Conservation (phyloP, 805 yeast genomes). For the Wickerhamiella siamensis region DNA sequence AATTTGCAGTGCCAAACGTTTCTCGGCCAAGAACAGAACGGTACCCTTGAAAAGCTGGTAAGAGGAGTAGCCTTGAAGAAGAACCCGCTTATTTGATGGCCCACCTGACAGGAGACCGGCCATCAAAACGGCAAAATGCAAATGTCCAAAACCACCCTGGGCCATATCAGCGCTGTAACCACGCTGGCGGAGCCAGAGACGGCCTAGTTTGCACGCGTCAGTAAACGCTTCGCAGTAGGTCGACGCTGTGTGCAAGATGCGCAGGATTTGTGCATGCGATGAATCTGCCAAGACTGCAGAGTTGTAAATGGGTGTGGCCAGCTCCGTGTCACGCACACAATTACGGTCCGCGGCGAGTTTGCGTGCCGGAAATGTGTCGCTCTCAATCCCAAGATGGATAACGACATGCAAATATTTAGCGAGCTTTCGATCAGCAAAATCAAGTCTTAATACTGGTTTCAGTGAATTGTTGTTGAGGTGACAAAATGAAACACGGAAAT, state of each 20-base stretch:
- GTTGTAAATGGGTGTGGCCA: slow-evolving; percentile 77
- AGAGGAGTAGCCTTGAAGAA: slow-evolving; percentile 78
- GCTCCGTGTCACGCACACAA: slow-evolving; percentile 40
- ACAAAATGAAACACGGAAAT: slow-evolving; percentile 47
- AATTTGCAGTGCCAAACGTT: slow-evolving; percentile 1
- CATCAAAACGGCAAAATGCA: slow-evolving; percentile 73
- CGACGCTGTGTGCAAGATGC: slow-evolving; percentile 60
- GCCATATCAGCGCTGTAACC: slow-evolving; percentile 54
- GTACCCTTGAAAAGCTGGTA: slow-evolving; percentile 89
- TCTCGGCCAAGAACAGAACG: slow-evolving; percentile 60
- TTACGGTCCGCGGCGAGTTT: slow-evolving; percentile 70
- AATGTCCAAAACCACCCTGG: slow-evolving; percentile 79
- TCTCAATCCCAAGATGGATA: slow-evolving; percentile 58
- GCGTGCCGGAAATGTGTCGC: slow-evolving; percentile 53
- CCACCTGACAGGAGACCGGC: slow-evolving; percentile 67
- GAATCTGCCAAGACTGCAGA: slow-evolving; percentile 61
- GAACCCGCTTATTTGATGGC: slow-evolving; percentile 52
- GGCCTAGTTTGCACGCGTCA: slow-evolving; percentile 77
- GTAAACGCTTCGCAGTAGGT: slow-evolving; percentile 45
- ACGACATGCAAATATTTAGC: slow-evolving; percentile 48
- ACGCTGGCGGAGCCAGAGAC: slow-evolving; percentile 81
- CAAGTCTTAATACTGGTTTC: slow-evolving; percentile 57
- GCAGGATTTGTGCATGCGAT: slow-evolving; percentile 53
- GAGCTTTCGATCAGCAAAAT: slow-evolving; percentile 13
- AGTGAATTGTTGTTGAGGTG: slow-evolving; percentile 63